These are phyloP conservation scores for Blumeria hordei DNA, from an alignment of 2,329 filamentous ascomycete species.

Conservation along the genomic window DNA sequence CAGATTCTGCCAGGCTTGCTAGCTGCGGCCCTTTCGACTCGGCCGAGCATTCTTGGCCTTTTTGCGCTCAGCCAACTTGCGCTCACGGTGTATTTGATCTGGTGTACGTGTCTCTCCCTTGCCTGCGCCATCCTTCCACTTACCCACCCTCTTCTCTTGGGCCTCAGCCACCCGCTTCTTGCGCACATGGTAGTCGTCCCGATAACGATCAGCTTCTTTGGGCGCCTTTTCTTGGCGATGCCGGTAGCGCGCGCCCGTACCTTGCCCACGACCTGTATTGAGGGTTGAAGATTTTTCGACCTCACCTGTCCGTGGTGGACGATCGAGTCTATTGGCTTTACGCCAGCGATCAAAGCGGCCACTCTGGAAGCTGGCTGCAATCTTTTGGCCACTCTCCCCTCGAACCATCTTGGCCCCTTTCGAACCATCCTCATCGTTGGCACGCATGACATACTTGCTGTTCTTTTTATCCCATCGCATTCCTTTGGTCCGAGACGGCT, in stretches of 20 bases:
- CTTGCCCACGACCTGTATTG: conserved; percentile 15
- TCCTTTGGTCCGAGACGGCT: conserved; percentile 42
- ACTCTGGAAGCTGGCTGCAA: conserved; percentile 77
- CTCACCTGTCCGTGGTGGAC: conserved; percentile 64
- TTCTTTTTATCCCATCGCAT: conserved; percentile 95
- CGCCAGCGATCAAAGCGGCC: conserved; percentile 88
- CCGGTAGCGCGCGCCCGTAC: conserved; percentile 39
- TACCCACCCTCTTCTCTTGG: conserved; percentile 57
- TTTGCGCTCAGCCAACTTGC: conserved; percentile 51
- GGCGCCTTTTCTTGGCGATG: conserved; percentile 75
- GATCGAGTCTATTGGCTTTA: conserved; percentile 57
- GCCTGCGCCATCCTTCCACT: conserved; percentile 47
- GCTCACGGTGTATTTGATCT: conserved; percentile 65
- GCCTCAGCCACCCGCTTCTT: conserved; percentile 80
- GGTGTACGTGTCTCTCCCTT: conserved; percentile 59
- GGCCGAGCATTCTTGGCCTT: conserved; percentile 78
- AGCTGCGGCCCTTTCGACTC: conserved; percentile 26
- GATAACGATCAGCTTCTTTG: conserved; percentile 77
- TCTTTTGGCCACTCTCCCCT: conserved; percentile 87
- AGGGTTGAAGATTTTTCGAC: conserved; percentile 28
- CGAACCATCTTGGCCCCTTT: conserved; percentile 47
- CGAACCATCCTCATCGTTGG: conserved; percentile 87
- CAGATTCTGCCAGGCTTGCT: neutral
- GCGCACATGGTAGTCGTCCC: conserved; percentile 72
- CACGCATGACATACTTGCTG: conserved; percentile 78